These are phyloP conservation scores for Candida ulmi DNA, from an alignment of 805 yeast genomes.

Conservation along the genomic window DNA sequence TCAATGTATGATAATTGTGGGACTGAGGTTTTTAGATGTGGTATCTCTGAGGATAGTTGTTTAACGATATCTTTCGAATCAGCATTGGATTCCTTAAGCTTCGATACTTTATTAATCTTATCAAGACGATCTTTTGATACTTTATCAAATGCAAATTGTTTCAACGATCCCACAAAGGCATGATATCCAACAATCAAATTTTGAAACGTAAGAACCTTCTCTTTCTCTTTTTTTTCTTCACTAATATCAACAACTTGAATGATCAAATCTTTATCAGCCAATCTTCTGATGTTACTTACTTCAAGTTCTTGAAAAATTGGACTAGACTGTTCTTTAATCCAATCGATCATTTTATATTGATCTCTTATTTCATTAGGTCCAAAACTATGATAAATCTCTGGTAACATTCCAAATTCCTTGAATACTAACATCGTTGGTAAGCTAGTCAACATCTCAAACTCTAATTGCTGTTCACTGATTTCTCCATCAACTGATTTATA, in stretches of 20 bases:
- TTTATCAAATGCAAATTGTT: slow-evolving; percentile 21
- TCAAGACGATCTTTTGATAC: slow-evolving; percentile 34
- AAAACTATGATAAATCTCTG: slow-evolving; percentile 52
- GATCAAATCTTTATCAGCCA: slow-evolving; percentile 12
- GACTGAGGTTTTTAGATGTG: too few species aligned
- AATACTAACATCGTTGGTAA: slow-evolving; percentile 58
- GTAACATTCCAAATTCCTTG: slow-evolving; percentile 48
- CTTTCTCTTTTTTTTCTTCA: slow-evolving; percentile 17
- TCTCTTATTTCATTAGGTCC: slow-evolving; percentile 61
- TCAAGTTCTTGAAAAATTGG: slow-evolving; percentile 51
- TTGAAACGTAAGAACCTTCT: slow-evolving; percentile 10
- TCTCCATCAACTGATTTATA: slow-evolving; percentile 32
- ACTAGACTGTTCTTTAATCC: slow-evolving; percentile 37
- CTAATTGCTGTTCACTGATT: slow-evolving; percentile 41
- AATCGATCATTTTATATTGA: slow-evolving; percentile 38
- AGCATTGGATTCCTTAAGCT: slow-evolving; percentile 38
- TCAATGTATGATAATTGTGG: slow-evolving; percentile 40
- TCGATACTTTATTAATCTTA: slow-evolving; percentile 39
- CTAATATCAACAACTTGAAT: slow-evolving; percentile 10
- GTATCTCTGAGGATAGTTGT: slow-evolving; percentile 34
- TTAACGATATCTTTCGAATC: slow-evolving; percentile 32
- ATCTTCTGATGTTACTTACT: slow-evolving; percentile 10
- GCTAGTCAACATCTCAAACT: slow-evolving; percentile 49
- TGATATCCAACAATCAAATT: slow-evolving; percentile 14
- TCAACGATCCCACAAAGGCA: slow-evolving; percentile 43